Evolutionary conservation across 805 yeast genomes (phyloP).

Genomic region (Ascoidea asiatica): DNA sequence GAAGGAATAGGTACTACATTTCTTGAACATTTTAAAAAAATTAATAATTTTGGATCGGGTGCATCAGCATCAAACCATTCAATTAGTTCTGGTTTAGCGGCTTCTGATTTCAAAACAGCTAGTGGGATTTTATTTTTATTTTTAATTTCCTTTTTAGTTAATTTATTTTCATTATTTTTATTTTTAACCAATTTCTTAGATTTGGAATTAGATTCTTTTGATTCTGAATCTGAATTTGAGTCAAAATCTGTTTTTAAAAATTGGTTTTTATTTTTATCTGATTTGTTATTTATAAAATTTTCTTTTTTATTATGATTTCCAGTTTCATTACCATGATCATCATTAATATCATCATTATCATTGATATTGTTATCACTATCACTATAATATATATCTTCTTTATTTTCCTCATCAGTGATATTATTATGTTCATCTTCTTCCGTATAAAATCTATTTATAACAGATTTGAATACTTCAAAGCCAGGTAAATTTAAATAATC

Average conservation of each 20-base stretch:
- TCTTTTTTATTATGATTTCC: constrained; percentile 12
- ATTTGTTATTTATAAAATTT: constrained; percentile 5
- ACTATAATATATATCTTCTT: constrained; percentile 19
- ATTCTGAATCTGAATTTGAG: too few species aligned
- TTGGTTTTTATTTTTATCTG: constrained; percentile 9
- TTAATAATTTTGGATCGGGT: constrained; percentile 54
- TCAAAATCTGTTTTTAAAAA: too few species aligned
- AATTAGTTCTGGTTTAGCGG: constrained; percentile 54
- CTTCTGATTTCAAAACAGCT: constrained; percentile 48
- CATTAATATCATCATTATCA: constrained; percentile 10
- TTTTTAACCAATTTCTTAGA: not conserved
- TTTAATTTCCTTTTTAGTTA: constrained; percentile 12
- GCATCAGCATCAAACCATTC: constrained; percentile 88
- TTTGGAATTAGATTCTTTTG: too few species aligned
- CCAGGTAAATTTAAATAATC: too few species aligned
- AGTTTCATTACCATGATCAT: constrained; percentile 7
- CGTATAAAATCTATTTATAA: constrained; percentile 22
- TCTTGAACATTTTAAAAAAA: constrained; percentile 47
- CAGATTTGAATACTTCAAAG: constrained; percentile 20
- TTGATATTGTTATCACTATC: constrained; percentile 18
- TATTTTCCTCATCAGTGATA: too few species aligned
- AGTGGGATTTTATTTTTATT: constrained; percentile 42
- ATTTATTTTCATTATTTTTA: constrained; percentile 14
- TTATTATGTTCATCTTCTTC: constrained; percentile 11
- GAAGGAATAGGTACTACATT: constrained; percentile 67